These are phyloP conservation scores for Penicillium longicatenatum DNA, from an alignment of 495 filamentous ascomycete species.

Conservation along the genomic window DNA sequence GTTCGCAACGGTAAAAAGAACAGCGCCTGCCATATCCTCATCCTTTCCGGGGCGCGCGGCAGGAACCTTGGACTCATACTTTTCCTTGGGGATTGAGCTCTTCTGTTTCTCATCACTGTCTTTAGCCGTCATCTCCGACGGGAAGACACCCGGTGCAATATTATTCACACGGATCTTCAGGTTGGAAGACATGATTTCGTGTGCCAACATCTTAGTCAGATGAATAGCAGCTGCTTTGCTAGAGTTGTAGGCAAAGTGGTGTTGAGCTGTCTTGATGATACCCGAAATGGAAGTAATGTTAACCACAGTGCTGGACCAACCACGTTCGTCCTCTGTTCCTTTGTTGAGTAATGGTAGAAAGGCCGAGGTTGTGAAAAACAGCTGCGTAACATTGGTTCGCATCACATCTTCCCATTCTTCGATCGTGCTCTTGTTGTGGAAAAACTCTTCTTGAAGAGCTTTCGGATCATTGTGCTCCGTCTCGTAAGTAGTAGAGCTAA, in stretches of 20 bases:
- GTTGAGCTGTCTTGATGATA: slow-evolving; percentile 49
- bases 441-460: slow-evolving; percentile 57
- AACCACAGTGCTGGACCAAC: slow-evolving; percentile 57
- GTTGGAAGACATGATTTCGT: slow-evolving; percentile 46
- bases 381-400: slow-evolving; percentile 50
- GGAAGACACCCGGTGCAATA: slow-evolving; percentile 60
- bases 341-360: slow-evolving; percentile 45
- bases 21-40: slow-evolving; percentile 70
- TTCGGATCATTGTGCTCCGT: slow-evolving; percentile 40
- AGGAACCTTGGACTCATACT: slow-evolving; percentile 61
- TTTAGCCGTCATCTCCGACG: slow-evolving; percentile 55
- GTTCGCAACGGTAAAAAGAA: slow-evolving; percentile 63
- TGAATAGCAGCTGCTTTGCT: slow-evolving; percentile 55
- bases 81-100: slow-evolving; percentile 61
- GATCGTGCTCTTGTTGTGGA: slow-evolving; percentile 45
- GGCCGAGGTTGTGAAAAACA: slow-evolving; percentile 48
- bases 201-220: slow-evolving; percentile 55
- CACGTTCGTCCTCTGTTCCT: slow-evolving; percentile 45
- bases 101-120: slow-evolving; percentile 62
- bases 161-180: slow-evolving; percentile 51
- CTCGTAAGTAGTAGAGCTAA: slow-evolving; percentile 33
- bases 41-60: slow-evolving; percentile 65
- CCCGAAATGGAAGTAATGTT: slow-evolving; percentile 62
- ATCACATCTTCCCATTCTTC: slow-evolving; percentile 51
- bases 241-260: slow-evolving; percentile 56